Base-by-base conservation (phyloP, 129 eudicot species). In the Scalesia atractyloides region DNA sequence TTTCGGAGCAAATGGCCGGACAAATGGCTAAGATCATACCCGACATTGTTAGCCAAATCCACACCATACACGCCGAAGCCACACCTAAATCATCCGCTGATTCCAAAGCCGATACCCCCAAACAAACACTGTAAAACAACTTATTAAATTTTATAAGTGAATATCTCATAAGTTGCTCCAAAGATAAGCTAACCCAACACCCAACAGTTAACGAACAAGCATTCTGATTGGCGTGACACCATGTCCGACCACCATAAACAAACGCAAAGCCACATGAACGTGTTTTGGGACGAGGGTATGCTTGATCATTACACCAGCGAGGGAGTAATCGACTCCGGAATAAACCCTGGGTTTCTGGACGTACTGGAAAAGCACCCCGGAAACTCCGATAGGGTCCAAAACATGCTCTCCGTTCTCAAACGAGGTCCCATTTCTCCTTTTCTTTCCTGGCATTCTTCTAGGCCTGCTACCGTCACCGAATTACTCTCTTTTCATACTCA, bases 291-390 rank as follows among this genome's bases (percentile, higher is more conserved):
- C 2, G 53, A 65, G 1, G 70, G 70, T 9, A 94, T 94, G 99
- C 81, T 94, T 41, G 13, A 77, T 6, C 99, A 94, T 57, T 84
- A 94, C 61, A 73, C 89, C 60, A 97, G 96, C 17, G 70, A 59
- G 37, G 99, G 99, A 15, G 97, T 94, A 0, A 90, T 88, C 71
- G 99, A 94, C 70, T 34, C 89, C 19, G 99, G 97, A 30, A 65
- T 75, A 53, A 87, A 94, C 79, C 99, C 99, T 50, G 94, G 96
- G 15, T 94, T 90, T 73, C 86, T 94, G 2, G 97, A 94, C 76
- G 88, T 90, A 14, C 86, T 94, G 0, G 99, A 94, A 41, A 88
- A 90, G 53, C 97, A 94, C 86, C 97, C 97, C 12, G 99, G 90
- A 60, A 94, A 88, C 74, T 63, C 88, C 7, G 96, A 88, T 61